Base-by-base conservation (phyloP, 169 alveolate genomes). In the Plasmodium yoelii region DNA sequence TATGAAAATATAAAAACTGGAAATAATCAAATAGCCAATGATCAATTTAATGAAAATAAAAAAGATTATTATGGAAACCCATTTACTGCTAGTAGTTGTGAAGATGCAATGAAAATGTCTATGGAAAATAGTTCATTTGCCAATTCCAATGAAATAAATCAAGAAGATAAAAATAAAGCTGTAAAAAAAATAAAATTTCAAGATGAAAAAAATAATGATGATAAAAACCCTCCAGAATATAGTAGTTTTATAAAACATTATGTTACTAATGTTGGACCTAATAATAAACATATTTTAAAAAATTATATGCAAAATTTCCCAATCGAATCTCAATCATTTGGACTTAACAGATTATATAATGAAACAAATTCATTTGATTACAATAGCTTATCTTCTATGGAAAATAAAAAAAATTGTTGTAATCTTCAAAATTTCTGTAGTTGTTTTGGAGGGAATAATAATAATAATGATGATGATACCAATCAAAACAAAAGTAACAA, bases 61-160 rank as follows among this genome's bases (percentile, higher is more conserved):
- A 74, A 74, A 18, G 34, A 74, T 9, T 60, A 15, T 34, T 34
- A 60, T 4, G 46, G 74, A 15, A 74, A 74, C 51, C 88, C 88
- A 18, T 74, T 42, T 61, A 60, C 88, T 26, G 56, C 74, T 8
- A 74, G 53, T 24, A 60, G 65, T 59, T 74, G 64, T 26, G 60
- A 15, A 2, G 73, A 34, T 46, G 88, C 42, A 0, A 34, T 34
- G 42, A 34, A 34, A 34, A 34, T 34, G 42, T 34, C 42, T 34
- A 34, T 34, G 7, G 0, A 6, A 34, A 34, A 34, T 34, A 5
- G 42, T 34, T 34, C 42, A 1, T 34, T 34, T 34, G 42, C 0
- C 7, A 34, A 34, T 34, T 34, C 42, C 42, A 34, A 34, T 34
- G 42, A 34, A 34, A 34, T 34, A 34, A 34, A 34, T 34, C 4